A percentile compares a stretch with the other conserved stretches of the same genome.
phyloP scores from a whole-genome alignment of 352 stramenopile genomes.

The Thraustochytrium sp. region DNA sequence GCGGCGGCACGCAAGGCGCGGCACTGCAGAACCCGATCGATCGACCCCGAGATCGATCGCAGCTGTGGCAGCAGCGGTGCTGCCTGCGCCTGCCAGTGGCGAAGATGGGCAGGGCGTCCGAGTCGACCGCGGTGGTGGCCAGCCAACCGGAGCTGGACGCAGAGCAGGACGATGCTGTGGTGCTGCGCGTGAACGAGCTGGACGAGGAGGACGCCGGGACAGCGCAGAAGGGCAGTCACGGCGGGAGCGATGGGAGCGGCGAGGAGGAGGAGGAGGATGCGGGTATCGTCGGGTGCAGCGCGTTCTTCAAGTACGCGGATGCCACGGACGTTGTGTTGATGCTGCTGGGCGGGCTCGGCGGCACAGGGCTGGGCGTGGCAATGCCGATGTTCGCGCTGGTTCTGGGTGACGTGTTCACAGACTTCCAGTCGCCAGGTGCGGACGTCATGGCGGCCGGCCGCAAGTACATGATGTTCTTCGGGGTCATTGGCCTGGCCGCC shows the following conservation, averaged over 20 bases:
- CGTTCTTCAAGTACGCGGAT: conserved; percentile 53
- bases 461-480: conserved; percentile 42
- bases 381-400: conserved; percentile 44
- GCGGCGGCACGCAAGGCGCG: too few species aligned
- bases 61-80: too few species aligned
- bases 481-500: background rate
- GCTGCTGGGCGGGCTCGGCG: conserved; percentile 53
- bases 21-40: too few species aligned
- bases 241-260: background rate
- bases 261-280: conserved; percentile 9
- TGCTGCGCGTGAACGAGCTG: too few species aligned
- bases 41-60: too few species aligned
- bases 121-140: too few species aligned
- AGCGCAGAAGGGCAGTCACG: background rate
- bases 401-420: conserved; percentile 41
- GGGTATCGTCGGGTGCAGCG: background rate
- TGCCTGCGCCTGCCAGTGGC: too few species aligned
- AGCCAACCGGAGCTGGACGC: too few species aligned
- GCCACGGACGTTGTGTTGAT: conserved; percentile 52
- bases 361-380: background rate
- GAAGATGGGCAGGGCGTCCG: too few species aligned
- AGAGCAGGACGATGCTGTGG: too few species aligned
- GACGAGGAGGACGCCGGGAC: background rate
- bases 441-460: conserved; percentile 10
- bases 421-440: background rate